Evolutionary conservation across 208 protist genomes (phyloP), one percentile per base, ranked within the genome.

Genomic region (Crithidia sp.): DNA sequence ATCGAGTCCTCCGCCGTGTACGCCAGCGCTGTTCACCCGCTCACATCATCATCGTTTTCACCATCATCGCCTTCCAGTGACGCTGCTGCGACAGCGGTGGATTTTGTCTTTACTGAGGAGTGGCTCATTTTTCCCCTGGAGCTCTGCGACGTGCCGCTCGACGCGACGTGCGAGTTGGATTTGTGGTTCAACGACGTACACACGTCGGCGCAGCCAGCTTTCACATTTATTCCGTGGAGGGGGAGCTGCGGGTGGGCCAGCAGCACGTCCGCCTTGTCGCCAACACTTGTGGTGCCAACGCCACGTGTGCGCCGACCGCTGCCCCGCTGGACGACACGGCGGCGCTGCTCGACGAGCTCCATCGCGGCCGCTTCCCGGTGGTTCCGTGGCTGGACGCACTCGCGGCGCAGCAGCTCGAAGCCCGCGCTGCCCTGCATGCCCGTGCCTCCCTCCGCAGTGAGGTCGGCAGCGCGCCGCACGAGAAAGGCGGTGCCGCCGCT

Each of bases 331-430:
- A 54, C 60, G 58, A 60, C n/a, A 45, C 73, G 41, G 57, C 58
- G 40, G 50, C 43, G 69, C 56, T 79, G 54, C 49, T 71, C 17
- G 64, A 12, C 12, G 77, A 67, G 28, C 61, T 63, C 52, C 82
- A 79, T 47, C 72, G 70, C 19, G 84, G 84, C 39, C 70, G 77
- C 17, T 56, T 94, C 52, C 89, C 81, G 16, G 39, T 76, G 45
- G 65, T 96, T 5, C 87, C 88, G 16, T 96, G 91, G 91, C 83
- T 98, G 52, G 92, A 96, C 66, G 71, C 72, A 44, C 65, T 96
- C 16, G 76, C 90, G 12, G 85, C 82, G 73, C 74, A 76, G 50
- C 81, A 82, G 41, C 68, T 93, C 7, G 71, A 68, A 37, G 71
- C 77, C n/a, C 58, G 14, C 19, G 58, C 71, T 28, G 65, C 19